Percentiles rank a stretch among this genome's conserved stretches.
phyloP scores from a whole-genome alignment of 2,329 filamentous ascomycete genomes.

The Sarocladiaceae sp. region DNA sequence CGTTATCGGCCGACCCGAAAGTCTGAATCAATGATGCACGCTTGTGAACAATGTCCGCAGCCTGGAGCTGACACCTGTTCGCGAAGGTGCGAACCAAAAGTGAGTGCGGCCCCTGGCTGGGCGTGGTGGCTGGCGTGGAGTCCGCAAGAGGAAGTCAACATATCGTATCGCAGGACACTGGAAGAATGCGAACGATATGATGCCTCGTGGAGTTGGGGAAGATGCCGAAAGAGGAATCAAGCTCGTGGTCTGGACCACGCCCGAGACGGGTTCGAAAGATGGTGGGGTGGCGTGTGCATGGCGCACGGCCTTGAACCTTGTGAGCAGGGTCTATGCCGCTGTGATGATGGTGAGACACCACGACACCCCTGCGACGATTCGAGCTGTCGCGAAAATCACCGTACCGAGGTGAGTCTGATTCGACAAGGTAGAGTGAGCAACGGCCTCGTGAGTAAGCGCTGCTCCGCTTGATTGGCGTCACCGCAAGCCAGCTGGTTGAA shows the following conservation, averaged over 20 bases:
- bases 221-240: constrained; percentile 5
- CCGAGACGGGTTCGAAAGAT: not conserved
- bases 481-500: not conserved
- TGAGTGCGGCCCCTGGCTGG: not conserved
- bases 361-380: not conserved
- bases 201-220: not conserved
- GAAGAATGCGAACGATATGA: constrained; percentile 4
- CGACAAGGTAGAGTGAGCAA: not conserved
- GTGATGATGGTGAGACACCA: not conserved
- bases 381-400: not conserved
- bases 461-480: not conserved
- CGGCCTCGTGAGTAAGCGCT: no score
- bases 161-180: not conserved
- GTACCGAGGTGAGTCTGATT: not conserved
- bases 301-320: not conserved
- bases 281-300: constrained; percentile 6
- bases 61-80: not conserved
- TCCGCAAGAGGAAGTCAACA: not conserved
- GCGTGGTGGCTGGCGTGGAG: not conserved
- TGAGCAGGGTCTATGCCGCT: not conserved
- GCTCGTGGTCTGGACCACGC: constrained; percentile 6
- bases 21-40: not conserved
- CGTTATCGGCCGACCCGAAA: no score
- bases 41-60: no score
- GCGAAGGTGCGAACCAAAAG: not conserved